Percentiles rank a stretch among this genome's conserved stretches.
These are phyloP conservation scores for Ophiosphaerella korrae DNA, from an alignment of 2,329 filamentous ascomycete genomes.

Conservation along the genomic window DNA sequence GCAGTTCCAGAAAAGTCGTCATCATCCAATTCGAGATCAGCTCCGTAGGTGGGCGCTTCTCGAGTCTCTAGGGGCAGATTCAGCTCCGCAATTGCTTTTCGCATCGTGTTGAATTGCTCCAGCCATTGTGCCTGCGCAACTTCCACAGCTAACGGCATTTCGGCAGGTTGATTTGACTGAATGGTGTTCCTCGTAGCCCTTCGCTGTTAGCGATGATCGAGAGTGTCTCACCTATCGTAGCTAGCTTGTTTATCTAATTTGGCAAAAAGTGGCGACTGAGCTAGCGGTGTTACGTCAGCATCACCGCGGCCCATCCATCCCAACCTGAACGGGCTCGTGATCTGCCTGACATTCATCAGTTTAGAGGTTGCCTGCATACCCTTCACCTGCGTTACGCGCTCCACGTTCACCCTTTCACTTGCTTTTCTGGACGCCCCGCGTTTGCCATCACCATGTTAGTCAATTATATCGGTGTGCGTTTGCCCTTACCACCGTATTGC, in stretches of 20 bases:
- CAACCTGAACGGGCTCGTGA: conserved; percentile 1
- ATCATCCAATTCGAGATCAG: conserved; percentile 68
- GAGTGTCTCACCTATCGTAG: neutral
- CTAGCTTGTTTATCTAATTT: neutral
- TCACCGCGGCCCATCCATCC: neutral
- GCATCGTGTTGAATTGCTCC: conserved; percentile 83
- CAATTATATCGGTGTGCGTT: conserved; percentile 81
- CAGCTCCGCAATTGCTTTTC: conserved; percentile 77
- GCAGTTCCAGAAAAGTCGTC: conserved; percentile 66
- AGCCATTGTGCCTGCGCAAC: conserved; percentile 74
- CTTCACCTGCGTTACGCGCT: conserved; percentile 1
- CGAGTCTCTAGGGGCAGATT: conserved; percentile 58
- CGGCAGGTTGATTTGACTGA: neutral
- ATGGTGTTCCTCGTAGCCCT: too few relatives aligned
- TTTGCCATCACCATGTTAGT: conserved; percentile 71
- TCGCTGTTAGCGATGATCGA: too few relatives aligned
- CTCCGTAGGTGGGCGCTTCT: conserved; percentile 57
- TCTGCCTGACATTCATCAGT: neutral
- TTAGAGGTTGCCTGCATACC: neutral
- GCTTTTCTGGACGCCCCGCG: neutral
- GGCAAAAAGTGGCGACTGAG: neutral
- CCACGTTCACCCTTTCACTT: neutral
- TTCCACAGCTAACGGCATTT: conserved; percentile 44
- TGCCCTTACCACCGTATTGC: conserved; percentile 26
- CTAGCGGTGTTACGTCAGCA: conserved; percentile 28